These are phyloP conservation scores for Porpolomopsis calyptriformis DNA, from an alignment of 768 basidiomycete genomes.

Conservation along the genomic window DNA sequence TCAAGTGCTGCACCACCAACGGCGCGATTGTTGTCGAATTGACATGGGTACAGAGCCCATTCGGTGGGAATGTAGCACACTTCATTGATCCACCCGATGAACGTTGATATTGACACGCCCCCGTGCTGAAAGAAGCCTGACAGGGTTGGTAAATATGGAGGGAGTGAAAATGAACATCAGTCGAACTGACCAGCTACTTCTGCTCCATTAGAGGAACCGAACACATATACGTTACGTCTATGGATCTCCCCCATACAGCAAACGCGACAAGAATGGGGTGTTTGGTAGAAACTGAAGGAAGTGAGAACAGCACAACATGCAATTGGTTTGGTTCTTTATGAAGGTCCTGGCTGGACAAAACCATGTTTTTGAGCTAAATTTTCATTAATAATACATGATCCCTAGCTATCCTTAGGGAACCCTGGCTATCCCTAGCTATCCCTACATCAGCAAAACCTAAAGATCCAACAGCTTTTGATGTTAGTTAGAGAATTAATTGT, in stretches of 20 bases:
- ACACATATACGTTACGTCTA: slow-evolving; percentile 11
- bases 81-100: slow-evolving; percentile 11
- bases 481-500: too few species aligned
- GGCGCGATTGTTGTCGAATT: not conserved
- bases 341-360: too few species aligned
- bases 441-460: too few species aligned
- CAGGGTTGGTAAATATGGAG: not conserved
- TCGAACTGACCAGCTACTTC: slow-evolving; percentile 12
- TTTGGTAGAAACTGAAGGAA: too few species aligned
- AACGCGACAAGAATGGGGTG: too few species aligned
- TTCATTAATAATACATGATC: too few species aligned
- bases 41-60: slow-evolving; percentile 11
- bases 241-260: slow-evolving; percentile 7
- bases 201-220: slow-evolving; percentile 10
- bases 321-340: too few species aligned
- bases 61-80: slow-evolving; percentile 5
- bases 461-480: too few species aligned
- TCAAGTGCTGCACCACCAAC: slow-evolving; percentile 10
- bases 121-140: slow-evolving; percentile 12
- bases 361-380: too few species aligned
- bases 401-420: too few species aligned
- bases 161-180: not conserved
- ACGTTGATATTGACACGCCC: slow-evolving; percentile 13
- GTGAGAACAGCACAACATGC: too few species aligned
- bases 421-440: too few species aligned